Evolutionary conservation across 345 rosid genomes (phyloP).

Genomic region (Ceriops tagal): DNA sequence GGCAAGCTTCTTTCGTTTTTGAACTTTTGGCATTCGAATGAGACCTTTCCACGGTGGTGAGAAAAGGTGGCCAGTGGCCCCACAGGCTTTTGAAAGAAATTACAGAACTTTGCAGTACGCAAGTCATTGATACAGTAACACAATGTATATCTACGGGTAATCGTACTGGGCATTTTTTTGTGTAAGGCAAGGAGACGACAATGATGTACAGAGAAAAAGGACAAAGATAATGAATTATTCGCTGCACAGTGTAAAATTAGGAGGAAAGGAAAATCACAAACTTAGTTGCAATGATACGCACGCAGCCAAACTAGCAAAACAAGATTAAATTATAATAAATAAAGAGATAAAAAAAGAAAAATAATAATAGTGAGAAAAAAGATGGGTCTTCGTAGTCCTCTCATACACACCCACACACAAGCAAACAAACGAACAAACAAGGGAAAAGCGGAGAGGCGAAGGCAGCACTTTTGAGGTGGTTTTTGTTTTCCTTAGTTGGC

Average conservation of each 20-base stretch:
- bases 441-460: conserved; percentile 2
- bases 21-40: background rate
- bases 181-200: too few relatives aligned
- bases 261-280: background rate
- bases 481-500: conserved; percentile 29
- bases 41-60: background rate
- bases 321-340: conserved; percentile 9
- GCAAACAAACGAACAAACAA: background rate
- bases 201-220: too few relatives aligned
- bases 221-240: background rate
- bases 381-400: conserved; percentile 11
- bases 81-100: background rate
- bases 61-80: background rate
- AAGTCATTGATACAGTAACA: too few relatives aligned
- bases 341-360: background rate
- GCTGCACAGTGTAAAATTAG: background rate
- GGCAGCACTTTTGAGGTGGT: background rate
- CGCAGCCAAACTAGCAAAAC: conserved; percentile 17
- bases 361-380: background rate
- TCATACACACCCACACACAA: conserved; percentile 30
- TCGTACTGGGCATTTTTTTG: too few relatives aligned
- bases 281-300: conserved; percentile 28
- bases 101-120: too few relatives aligned
- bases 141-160: too few relatives aligned
- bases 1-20: background rate